A percentile compares a stretch with the other conserved stretches of the same genome.
phyloP scores from a whole-genome alignment of 2,329 filamentous ascomycete genomes.

The Sporothrix curviconia region DNA sequence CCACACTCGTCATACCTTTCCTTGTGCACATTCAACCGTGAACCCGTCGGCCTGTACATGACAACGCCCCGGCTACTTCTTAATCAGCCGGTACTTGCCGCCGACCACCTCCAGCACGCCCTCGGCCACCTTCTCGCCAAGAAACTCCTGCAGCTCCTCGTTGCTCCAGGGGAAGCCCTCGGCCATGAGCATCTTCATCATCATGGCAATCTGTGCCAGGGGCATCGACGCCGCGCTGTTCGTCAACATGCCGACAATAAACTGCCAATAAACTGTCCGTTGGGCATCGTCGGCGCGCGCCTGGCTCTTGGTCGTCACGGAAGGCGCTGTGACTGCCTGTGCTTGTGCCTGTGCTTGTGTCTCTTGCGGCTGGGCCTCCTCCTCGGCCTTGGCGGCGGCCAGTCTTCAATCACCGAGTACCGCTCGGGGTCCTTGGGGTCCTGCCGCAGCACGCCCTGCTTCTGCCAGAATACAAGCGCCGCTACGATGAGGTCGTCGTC shows the following conservation, averaged over 20 bases:
- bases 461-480: conserved; percentile 66
- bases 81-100: conserved; percentile 62
- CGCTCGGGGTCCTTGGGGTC: conserved; percentile 37
- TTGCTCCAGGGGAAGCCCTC: conserved; percentile 85
- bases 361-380: conserved; percentile 23
- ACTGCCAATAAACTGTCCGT: conserved; percentile 73
- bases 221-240: conserved; percentile 80
- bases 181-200: conserved; percentile 86
- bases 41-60: too few species aligned
- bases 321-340: conserved; percentile 22
- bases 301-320: conserved; percentile 24
- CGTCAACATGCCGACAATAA: conserved; percentile 90
- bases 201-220: conserved; percentile 75
- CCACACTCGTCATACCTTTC: too few species aligned
- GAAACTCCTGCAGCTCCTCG: conserved; percentile 77
- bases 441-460: conserved; percentile 55
- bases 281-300: conserved; percentile 50
- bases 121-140: conserved; percentile 68
- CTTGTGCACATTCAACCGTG: too few species aligned
- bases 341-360: conserved; percentile 22
- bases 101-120: conserved; percentile 63
- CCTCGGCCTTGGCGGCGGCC: conserved; percentile 13
- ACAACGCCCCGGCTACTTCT: conserved; percentile 37
- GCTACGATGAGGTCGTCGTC: conserved; percentile 64
- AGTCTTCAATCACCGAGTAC: conserved; percentile 62